Base-by-base conservation (phyloP, 257 asterid species). In the Fraxinus quadrangulata region DNA sequence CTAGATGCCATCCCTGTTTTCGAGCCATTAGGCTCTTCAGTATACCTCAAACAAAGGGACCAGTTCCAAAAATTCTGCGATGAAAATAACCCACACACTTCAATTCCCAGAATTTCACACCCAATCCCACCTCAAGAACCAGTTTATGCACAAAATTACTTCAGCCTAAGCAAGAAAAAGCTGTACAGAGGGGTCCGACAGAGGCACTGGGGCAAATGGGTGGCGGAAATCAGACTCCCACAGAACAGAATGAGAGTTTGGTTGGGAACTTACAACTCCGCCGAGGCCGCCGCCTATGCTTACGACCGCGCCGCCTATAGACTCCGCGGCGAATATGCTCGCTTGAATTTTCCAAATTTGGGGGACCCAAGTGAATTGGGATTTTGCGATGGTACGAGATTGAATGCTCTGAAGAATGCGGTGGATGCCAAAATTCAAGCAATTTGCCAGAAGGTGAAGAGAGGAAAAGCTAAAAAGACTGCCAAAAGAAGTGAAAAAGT, bases 191-290 rank as follows among this genome's bases (percentile, higher is more conserved):
- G 99, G 0, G 98, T 95, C 21, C 81, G 98, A 80, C 98, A 95
- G 33, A 31, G 86, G 88, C 98, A 95, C 75, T 95, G 99, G 99
- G 99, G 99, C 1, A 95, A 91, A 59, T 95, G 98, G 99, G 99
- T 95, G 11, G 98, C 98, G 5, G 98, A 95, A 69, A 95, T 93
- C 19, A 80, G 99, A 28, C 92, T 95, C 21, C 99, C 99, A 4
- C 97, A 93, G 83, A 95, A 95, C 81, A 77, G 98, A 76, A 86
- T 88, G 88, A 82, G 98, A 77, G 97, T 95, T 5, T 95, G 99
- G 99, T 87, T 95, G 0, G 99, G 98, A 23, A 95, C 99, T 75
- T 93, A 93, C 79, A 98, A 95, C 61, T 81, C 96, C 14, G 92
- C 99, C 11, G 98, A 95, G 61, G 91, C 96, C 75, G 99, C 98